A percentile compares a stretch with the other conserved stretches of the same genome.
These are phyloP conservation scores for Cordyceps javanica DNA, from an alignment of 2,329 filamentous ascomycete species.

Conservation along the genomic window DNA sequence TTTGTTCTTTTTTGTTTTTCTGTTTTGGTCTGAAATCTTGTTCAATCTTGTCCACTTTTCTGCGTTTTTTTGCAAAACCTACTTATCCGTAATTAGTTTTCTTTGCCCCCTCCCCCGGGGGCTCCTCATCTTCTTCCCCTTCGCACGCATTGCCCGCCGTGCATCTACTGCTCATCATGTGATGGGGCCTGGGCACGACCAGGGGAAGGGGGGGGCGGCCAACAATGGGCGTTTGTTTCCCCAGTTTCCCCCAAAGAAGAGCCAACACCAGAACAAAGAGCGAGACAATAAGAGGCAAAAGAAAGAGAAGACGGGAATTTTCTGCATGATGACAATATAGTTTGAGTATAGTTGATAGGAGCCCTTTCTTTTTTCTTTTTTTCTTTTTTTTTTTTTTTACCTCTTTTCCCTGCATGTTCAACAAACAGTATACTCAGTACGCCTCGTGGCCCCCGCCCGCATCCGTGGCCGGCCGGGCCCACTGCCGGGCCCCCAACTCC, in stretches of 20 bases:
- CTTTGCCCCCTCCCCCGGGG: not conserved
- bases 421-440: no score
- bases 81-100: no score
- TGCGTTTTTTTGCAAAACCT: not conserved
- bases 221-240: not conserved
- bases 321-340: no score
- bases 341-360: no score
- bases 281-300: not conserved
- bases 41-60: not conserved
- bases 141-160: not conserved
- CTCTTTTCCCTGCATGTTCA: not conserved
- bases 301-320: no score
- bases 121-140: not conserved
- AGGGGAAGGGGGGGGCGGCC: no score
- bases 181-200: not conserved
- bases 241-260: not conserved
- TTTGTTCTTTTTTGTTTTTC: not conserved
- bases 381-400: slow-evolving; percentile 1
- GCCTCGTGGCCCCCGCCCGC: no score
- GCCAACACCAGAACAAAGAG: no score
- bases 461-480: no score
- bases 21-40: no score
- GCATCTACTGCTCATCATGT: slow-evolving; percentile 5
- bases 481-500: no score
- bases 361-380: not conserved